Conservation (phyloP, 2,329 filamentous ascomycete genomes). For the Colletotrichum sp. region DNA sequence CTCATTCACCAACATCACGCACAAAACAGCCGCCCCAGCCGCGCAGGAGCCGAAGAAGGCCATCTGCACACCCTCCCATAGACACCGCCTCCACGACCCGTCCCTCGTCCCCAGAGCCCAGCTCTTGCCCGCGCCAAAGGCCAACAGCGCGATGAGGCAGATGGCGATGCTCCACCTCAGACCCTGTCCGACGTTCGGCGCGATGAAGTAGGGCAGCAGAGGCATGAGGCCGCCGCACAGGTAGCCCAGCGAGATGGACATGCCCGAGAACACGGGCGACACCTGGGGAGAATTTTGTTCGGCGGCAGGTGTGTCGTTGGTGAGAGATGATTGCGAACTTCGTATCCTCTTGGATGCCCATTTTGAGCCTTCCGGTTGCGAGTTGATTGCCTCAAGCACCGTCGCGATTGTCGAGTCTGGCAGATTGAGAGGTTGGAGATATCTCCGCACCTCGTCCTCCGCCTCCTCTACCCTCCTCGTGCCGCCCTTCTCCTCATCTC, state of each 20-base stretch:
- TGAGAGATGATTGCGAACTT: not conserved
- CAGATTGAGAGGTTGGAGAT: constrained; percentile 37
- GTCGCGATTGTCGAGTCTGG: constrained; percentile 22
- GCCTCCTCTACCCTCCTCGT: not conserved
- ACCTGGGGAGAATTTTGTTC: constrained; percentile 1
- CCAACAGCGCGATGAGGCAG: constrained; percentile 59
- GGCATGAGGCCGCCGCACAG: constrained; percentile 68
- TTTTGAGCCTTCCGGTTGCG: constrained; percentile 28
- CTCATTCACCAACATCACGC: not conserved
- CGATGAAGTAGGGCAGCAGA: constrained; percentile 63
- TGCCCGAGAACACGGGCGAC: constrained; percentile 53
- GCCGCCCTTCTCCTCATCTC: not conserved
- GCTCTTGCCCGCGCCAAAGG: constrained; percentile 63
- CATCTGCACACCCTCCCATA: constrained; percentile 9
- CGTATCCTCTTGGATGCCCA: not conserved
- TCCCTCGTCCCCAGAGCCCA: constrained; percentile 33
- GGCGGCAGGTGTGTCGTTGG: not conserved
- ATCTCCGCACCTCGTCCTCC: constrained; percentile 31
- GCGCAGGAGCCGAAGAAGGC: not conserved
- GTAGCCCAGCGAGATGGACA: constrained; percentile 67
- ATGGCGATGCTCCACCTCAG: constrained; percentile 60
- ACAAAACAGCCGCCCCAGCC: not conserved
- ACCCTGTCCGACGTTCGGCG: constrained; percentile 36
- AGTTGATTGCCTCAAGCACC: constrained; percentile 30
- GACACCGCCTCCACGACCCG: constrained; percentile 1